Evolutionary conservation across 163 green algal species (phyloP).

Genomic region (Coccomyxa subellipsoidea): DNA sequence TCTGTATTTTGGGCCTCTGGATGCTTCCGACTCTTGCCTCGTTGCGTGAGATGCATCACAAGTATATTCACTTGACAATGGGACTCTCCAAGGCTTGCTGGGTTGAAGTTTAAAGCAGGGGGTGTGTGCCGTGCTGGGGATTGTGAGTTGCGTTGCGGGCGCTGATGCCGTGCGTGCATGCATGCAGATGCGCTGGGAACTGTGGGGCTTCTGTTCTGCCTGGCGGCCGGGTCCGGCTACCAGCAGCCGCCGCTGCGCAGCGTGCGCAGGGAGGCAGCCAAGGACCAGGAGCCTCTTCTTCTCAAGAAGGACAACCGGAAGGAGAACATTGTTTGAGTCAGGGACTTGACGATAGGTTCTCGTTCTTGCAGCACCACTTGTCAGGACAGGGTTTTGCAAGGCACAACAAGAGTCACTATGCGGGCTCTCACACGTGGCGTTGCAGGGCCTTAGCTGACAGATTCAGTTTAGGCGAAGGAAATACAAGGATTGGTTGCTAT

Average conservation of each 20-base stretch:
- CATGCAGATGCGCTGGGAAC: slow-evolving; percentile 8
- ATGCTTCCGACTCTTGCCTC: background rate
- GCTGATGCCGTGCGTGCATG: slow-evolving; percentile 1
- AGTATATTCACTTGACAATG: no score
- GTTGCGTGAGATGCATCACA: background rate
- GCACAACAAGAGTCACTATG: no score
- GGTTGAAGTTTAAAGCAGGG: background rate
- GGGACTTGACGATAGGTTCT: no score
- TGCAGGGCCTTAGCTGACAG: no score
- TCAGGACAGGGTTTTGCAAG: no score
- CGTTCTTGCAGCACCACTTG: no score
- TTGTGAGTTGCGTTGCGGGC: background rate
- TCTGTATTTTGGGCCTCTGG: background rate
- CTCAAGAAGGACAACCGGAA: background rate
- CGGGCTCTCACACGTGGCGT: no score
- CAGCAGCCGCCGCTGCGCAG: slow-evolving; percentile 12
- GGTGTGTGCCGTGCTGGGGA: background rate
- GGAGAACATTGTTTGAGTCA: background rate
- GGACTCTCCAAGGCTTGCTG: no score
- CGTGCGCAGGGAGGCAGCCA: background rate
- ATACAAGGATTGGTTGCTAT: no score
- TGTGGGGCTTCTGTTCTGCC: background rate
- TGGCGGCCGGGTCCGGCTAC: background rate
- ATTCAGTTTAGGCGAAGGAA: no score
- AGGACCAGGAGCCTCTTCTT: background rate